These are phyloP conservation scores for Emmonsiellopsis sp. DNA, from an alignment of 2,329 filamentous ascomycete species.

Conservation along the genomic window DNA sequence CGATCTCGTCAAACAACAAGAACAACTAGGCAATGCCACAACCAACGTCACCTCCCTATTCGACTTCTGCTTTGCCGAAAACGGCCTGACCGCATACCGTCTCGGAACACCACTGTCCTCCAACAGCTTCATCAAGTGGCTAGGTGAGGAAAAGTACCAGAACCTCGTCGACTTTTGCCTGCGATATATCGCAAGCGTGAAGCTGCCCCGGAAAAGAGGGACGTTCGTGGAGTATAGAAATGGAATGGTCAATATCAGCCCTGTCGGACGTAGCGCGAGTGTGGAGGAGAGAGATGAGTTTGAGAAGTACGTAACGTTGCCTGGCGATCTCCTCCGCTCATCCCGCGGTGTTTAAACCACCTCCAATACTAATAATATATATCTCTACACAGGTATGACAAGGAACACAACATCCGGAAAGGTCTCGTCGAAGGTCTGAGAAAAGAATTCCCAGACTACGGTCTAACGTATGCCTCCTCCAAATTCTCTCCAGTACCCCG, in stretches of 20 bases:
- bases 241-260: conserved; percentile 57
- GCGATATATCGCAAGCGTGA: conserved; percentile 52
- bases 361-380: no score
- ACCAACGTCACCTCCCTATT: conserved; percentile 74
- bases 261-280: conserved; percentile 70
- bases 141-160: conserved; percentile 73
- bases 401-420: conserved; percentile 63
- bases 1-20: conserved; percentile 88
- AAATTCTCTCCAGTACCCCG: background rate
- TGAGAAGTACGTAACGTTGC: conserved; percentile 42
- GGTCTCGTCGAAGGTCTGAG: conserved; percentile 68
- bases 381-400: conserved; percentile 52
- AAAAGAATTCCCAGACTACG: conserved; percentile 73
- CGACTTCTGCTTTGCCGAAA: conserved; percentile 97
- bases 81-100: conserved; percentile 86
- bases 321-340: no score
- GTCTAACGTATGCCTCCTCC: conserved; percentile 61
- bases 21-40: conserved; percentile 69
- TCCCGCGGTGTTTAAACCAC: no score
- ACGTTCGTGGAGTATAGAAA: conserved; percentile 61
- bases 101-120: conserved; percentile 65
- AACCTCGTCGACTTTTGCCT: conserved; percentile 50
- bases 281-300: conserved; percentile 73
- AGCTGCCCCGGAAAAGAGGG: conserved; percentile 54
- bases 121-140: conserved; percentile 82